Evolutionary conservation across 805 yeast genomes (phyloP).

Genomic region (Yarrowia sp.): DNA sequence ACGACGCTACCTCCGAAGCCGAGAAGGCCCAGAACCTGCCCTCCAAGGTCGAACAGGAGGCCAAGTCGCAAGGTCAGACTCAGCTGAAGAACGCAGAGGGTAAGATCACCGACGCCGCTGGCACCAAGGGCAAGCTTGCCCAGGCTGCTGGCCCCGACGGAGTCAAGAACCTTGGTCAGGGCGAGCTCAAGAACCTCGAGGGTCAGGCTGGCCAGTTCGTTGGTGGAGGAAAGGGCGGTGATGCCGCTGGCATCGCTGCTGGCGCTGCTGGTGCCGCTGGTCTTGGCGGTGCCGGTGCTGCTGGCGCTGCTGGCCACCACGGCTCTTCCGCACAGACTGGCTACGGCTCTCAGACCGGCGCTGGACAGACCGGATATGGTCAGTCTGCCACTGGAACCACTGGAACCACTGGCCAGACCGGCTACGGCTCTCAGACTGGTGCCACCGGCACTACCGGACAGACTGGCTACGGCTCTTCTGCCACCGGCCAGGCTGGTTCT

Average conservation of each 20-base stretch:
- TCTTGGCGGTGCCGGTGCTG: slow-evolving; percentile 30
- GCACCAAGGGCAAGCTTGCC: slow-evolving; percentile 24
- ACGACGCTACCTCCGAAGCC: slow-evolving; percentile 12
- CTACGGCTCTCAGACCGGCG: slow-evolving; percentile 5
- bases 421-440: slow-evolving; percentile 13
- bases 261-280: slow-evolving; percentile 38
- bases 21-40: slow-evolving; percentile 24
- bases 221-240: slow-evolving; percentile 18
- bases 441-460: slow-evolving; percentile 18
- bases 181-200: slow-evolving; percentile 15
- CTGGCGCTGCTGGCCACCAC: slow-evolving; percentile 17
- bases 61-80: slow-evolving; percentile 12
- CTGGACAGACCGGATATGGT: slow-evolving; percentile 2
- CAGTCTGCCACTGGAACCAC: neutral
- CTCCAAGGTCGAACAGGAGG: slow-evolving; percentile 10
- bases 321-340: slow-evolving; percentile 28
- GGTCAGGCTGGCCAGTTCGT: slow-evolving; percentile 19
- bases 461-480: slow-evolving; percentile 14
- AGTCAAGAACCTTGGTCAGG: slow-evolving; percentile 5
- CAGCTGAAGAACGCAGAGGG: slow-evolving; percentile 26
- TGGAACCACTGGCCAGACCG: slow-evolving; percentile 26
- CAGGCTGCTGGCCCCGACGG: slow-evolving; percentile 26
- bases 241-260: slow-evolving; percentile 31
- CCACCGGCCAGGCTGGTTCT: slow-evolving; percentile 4
- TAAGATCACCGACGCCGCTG: slow-evolving; percentile 5